Evolutionary conservation across 2,329 filamentous ascomycete genomes (phyloP).

Genomic region (Cladosporium sphaerospermum): DNA sequence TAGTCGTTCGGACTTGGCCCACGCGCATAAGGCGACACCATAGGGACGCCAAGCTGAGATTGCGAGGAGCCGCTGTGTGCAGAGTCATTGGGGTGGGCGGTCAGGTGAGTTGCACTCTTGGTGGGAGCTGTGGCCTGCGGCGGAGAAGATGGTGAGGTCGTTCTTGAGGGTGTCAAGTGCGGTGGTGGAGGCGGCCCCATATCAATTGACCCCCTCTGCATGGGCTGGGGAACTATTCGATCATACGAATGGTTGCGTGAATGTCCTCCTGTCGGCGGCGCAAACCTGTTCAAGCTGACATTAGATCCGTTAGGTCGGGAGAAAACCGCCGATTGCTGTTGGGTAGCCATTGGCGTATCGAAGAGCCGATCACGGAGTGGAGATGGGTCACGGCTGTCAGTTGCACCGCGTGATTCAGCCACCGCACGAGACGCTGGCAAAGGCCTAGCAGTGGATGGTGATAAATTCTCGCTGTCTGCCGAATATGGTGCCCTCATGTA

Average conservation of each 20-base stretch:
- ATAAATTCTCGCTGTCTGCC: not conserved
- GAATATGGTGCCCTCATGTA: constrained; percentile 15
- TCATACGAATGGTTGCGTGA: not conserved
- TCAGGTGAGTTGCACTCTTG: not conserved
- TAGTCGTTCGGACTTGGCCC: constrained; percentile 3
- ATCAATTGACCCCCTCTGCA: not conserved
- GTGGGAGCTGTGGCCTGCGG: not conserved
- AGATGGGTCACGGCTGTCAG: constrained; percentile 14
- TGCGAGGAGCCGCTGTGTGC: not conserved
- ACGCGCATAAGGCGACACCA: constrained; percentile 4
- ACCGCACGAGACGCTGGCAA: constrained; percentile 12
- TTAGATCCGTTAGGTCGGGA: constrained; percentile 10
- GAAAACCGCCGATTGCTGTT: not conserved
- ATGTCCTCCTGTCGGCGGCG: not conserved
- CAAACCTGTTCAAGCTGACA: constrained; percentile 11
- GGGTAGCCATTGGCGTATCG: not conserved
- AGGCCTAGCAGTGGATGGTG: constrained; percentile 5
- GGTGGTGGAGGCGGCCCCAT: not conserved
- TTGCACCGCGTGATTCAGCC: constrained; percentile 1
- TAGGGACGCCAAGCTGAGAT: constrained; percentile 4
- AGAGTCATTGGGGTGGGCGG: not conserved
- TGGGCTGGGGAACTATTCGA: not conserved
- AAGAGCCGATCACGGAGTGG: constrained; percentile 14
- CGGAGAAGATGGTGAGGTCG: not conserved
- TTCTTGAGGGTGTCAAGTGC: not conserved